Evolutionary conservation across 1,284 basidiomycete genomes (phyloP).

Genomic region (Bjerkandera adusta): DNA sequence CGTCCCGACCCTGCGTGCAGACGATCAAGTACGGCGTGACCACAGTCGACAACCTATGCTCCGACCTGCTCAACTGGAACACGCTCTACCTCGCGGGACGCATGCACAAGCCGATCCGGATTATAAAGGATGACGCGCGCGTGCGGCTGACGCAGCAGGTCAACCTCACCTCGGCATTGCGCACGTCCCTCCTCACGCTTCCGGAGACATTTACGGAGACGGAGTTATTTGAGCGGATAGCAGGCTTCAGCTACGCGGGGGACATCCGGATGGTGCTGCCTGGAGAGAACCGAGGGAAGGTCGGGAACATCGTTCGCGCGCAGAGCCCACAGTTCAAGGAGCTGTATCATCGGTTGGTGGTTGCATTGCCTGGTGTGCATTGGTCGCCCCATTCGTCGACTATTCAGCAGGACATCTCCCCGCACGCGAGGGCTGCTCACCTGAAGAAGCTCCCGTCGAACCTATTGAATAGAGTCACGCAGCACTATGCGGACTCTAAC

Average conservation of each 20-base stretch:
- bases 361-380: conserved; percentile 74
- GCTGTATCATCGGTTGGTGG: conserved; percentile 79
- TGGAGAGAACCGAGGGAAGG: conserved; percentile 93
- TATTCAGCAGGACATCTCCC: conserved; percentile 70
- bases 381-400: conserved; percentile 51
- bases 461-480: conserved; percentile 57
- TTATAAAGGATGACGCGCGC: conserved; percentile 84
- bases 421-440: conserved; percentile 68
- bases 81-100: conserved; percentile 93
- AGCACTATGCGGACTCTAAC: conserved; percentile 42
- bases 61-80: conserved; percentile 91
- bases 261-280: conserved; percentile 95
- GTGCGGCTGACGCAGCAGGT: conserved; percentile 92
- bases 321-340: conserved; percentile 85
- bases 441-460: conserved; percentile 74
- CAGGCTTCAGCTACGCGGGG: conserved; percentile 85
- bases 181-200: conserved; percentile 70
- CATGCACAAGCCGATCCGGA: conserved; percentile 95
- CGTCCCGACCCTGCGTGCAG: conserved; percentile 38
- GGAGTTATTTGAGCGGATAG: conserved; percentile 84
- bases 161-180: conserved; percentile 88
- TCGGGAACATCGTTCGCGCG: conserved; percentile 87
- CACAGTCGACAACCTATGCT: conserved; percentile 84
- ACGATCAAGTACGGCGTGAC: conserved; percentile 98
- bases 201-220: conserved; percentile 70